Evolutionary conservation across 176 grass and related monocot species (phyloP), one percentile per base, ranked within the genome.

Genomic region (Aegilops umbellulata): DNA sequence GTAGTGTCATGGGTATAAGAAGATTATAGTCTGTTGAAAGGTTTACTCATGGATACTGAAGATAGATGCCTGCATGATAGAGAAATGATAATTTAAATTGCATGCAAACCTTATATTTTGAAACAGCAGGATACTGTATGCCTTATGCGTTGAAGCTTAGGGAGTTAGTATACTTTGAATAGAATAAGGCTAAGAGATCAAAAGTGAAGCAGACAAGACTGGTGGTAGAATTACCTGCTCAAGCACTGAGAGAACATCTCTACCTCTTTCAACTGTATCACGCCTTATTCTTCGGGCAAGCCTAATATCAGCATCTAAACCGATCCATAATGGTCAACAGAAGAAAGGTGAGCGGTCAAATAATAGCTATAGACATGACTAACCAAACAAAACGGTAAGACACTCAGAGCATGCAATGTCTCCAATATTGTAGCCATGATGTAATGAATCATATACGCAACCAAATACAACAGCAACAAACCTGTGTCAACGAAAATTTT

Each of bases 401-500:
- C 44, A 86, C 22, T 53, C 34, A 77, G 20, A 41, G 79, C 53
- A 82, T 70, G 62, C 38, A 47, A 9, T 76, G 42, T 67, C 39
- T 65, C 80, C 35, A 73, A 88, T 26, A 80, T 14, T 87, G 70
- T 32, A 12, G 19, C 10, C 4, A 29, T 51, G 79, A 29, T 31
- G 10, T 22, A 14, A 15, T 80, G 67, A 87, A 74, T 6, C 47
- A 49, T 34, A 61, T 69, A 30, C 60, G 26, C 62, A 86, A 86
- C 80, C 29, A 87, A 87, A 88, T 34, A 69, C 27, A 86, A 70
- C 34, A 80, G 62, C 10, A 58, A 47, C 51, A 69, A 77, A 99
- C 97, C 94, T 99, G 97, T 93, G 83, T 99, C 94, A 64, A 99
- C 93, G 86, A 99, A 99, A 69, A 93, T 90, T 88, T 99, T 99